Evolutionary conservation across 2,329 filamentous ascomycete genomes (phyloP).

Genomic region (Fusarium sp.): DNA sequence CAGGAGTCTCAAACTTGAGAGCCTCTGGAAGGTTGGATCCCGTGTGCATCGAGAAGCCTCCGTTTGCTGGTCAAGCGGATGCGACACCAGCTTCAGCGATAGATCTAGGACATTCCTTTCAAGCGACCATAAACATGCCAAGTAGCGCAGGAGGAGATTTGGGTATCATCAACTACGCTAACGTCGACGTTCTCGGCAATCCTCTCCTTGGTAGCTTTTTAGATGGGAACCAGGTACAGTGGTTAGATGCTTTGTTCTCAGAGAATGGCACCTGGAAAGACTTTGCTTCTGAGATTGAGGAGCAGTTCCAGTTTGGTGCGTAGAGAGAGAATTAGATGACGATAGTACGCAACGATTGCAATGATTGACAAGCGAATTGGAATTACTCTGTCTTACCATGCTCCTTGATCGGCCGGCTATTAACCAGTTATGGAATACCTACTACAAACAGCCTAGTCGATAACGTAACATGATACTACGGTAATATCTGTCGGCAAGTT

Average conservation of each 20-base stretch:
- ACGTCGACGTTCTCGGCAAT: conserved; percentile 39
- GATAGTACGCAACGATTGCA: not conserved
- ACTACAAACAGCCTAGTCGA: not conserved
- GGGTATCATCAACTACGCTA: conserved; percentile 21
- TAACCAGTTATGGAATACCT: not conserved
- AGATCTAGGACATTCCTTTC: not conserved
- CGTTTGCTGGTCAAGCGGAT: not conserved
- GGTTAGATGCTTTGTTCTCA: conserved; percentile 38
- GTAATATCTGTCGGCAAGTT: not conserved
- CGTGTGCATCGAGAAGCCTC: not conserved
- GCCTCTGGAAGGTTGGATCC: conserved; percentile 20
- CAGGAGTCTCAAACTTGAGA: conserved; percentile 26
- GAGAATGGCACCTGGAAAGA: conserved; percentile 41
- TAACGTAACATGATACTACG: not conserved
- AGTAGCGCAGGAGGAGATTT: not conserved
- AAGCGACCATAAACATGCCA: conserved; percentile 10
- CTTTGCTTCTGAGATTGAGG: conserved; percentile 43
- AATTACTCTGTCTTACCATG: not conserved
- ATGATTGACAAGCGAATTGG: not conserved
- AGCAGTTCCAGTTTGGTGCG: conserved; percentile 36
- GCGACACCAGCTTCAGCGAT: not conserved
- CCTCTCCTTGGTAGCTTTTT: conserved; percentile 43
- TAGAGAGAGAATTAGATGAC: not conserved
- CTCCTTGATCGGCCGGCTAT: not conserved
- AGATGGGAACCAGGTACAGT: conserved; percentile 41